Percentiles rank a stretch among this genome's conserved stretches.
Evolutionary conservation across 176 grass and related monocot species (phyloP).

Genomic region (Dendrocalamus sinicus): DNA sequence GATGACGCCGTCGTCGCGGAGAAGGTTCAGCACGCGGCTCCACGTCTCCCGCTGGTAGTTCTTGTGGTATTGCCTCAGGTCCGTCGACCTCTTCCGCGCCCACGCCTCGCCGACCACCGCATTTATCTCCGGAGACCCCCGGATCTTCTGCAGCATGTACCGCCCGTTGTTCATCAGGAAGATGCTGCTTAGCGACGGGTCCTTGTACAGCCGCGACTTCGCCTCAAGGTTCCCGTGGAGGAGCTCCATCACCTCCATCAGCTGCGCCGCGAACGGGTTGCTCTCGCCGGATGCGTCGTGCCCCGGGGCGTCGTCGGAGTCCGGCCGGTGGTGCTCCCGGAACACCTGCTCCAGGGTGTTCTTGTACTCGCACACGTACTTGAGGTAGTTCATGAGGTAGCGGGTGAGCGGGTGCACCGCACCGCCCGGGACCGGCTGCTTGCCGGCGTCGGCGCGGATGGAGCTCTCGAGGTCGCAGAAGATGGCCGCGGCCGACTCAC

Average conservation of each 20-base stretch:
- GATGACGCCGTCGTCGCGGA: conserved; percentile 76
- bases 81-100: conserved; percentile 72
- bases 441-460: conserved; percentile 68
- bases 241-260: conserved; percentile 84
- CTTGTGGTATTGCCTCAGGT: conserved; percentile 89
- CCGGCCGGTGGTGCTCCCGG: conserved; percentile 54
- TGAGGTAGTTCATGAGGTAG: conserved; percentile 95
- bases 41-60: conserved; percentile 98
- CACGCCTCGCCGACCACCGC: conserved; percentile 66
- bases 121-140: conserved; percentile 75
- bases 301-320: conserved; percentile 1
- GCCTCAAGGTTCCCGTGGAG: conserved; percentile 69
- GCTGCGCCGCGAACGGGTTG: conserved; percentile 67
- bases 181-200: conserved; percentile 58
- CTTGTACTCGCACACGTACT: conserved; percentile 84
- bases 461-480: conserved; percentile 95
- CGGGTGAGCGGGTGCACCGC: conserved; percentile 82
- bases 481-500: conserved; percentile 68
- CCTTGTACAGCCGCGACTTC: conserved; percentile 79
- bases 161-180: conserved; percentile 96
- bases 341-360: conserved; percentile 85
- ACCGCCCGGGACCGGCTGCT: conserved; percentile 65
- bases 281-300: background rate
- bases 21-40: conserved; percentile 62
- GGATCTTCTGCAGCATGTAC: conserved; percentile 90